Evolutionary conservation across 2,329 filamentous ascomycete species (phyloP), one percentile per base, ranked within the genome.

Genomic region (Ophiocordyceps robertsii): DNA sequence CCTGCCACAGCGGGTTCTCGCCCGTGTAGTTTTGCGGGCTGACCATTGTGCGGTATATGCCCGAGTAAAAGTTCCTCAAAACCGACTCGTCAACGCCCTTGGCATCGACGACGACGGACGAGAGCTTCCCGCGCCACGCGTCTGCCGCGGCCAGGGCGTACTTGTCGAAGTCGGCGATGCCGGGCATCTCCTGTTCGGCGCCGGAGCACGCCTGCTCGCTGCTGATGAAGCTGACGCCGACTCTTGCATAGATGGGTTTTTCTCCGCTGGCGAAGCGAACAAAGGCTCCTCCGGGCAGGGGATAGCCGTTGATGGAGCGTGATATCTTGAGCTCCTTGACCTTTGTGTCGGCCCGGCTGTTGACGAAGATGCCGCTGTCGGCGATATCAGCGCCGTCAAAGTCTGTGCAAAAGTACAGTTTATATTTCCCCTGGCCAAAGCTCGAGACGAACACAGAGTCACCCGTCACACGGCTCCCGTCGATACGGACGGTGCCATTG

Each of bases 11-110:
- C 2, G 79, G 78, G 43, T 85, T 86, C 55, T 86, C 82, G 0
- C 78, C 78, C 0, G 82, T 84, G 50, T 84, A 84, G 51, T 85
- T 82, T 51, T 85, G 80, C 3, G 82, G 82, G 41, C 75, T 80
- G 46, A 85, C 75, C 72, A 84, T 75, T 3, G 76, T 72, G n/a
- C 81, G 67, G 53, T 86, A 86, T n/a, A 79, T 68, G 3, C 80
- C 81, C 37, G 77, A 82, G 68, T 81, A 85, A 50, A 86, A 83
- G 16, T 75, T 72, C n/a, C 59, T 75, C 44, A 80, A 63, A 1
- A 80, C 54, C 1, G 72, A 69, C 9, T 64, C 54, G 44, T 72
- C 68, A 1, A 78, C 75, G 0, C 72, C 64, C 1, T 54, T 64
- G 0, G 69, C 59, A 33, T 78, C 68, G 6, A 84, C 58, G 2